These are phyloP conservation scores for Juncus inflexus DNA, from an alignment of 176 grass and related monocot species.

Conservation along the genomic window DNA sequence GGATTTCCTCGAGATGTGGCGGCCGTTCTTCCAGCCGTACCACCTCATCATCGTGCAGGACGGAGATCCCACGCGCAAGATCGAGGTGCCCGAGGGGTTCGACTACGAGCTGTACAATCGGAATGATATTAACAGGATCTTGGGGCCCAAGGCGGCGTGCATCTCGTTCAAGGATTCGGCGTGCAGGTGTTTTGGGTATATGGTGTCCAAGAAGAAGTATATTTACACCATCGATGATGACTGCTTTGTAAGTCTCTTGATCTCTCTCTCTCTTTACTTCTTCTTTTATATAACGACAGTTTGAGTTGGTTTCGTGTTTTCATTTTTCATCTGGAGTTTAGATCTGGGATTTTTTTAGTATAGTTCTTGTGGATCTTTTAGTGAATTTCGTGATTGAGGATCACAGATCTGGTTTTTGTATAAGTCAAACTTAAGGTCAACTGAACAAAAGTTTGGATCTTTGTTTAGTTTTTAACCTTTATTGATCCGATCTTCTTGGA, in stretches of 20 bases:
- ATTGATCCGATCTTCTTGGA: neutral
- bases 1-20: slow-evolving; percentile 97
- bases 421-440: slow-evolving; percentile 2
- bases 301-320: neutral
- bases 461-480: neutral
- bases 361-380: slow-evolving; percentile 12
- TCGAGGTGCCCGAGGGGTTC: slow-evolving; percentile 78
- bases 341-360: slow-evolving; percentile 2
- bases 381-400: slow-evolving; percentile 11
- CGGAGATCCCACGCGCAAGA: slow-evolving; percentile 61
- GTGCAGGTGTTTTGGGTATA: slow-evolving; percentile 86
- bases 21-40: slow-evolving; percentile 89
- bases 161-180: slow-evolving; percentile 99
- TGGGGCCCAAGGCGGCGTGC: slow-evolving; percentile 81
- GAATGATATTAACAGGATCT: slow-evolving; percentile 85
- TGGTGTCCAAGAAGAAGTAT: slow-evolving; percentile 99
- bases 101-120: slow-evolving; percentile 99
- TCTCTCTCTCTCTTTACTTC: neutral
- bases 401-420: neutral
- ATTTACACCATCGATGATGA: slow-evolving; percentile 99
- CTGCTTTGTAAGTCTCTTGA: slow-evolving; percentile 76
- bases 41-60: slow-evolving; percentile 98
- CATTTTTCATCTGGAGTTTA: slow-evolving; percentile 5
- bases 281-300: neutral
- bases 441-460: neutral